Evolutionary conservation across 2,329 filamentous ascomycete genomes (phyloP), one percentile per base, ranked within the genome.

Genomic region (Claviceps capensis): DNA sequence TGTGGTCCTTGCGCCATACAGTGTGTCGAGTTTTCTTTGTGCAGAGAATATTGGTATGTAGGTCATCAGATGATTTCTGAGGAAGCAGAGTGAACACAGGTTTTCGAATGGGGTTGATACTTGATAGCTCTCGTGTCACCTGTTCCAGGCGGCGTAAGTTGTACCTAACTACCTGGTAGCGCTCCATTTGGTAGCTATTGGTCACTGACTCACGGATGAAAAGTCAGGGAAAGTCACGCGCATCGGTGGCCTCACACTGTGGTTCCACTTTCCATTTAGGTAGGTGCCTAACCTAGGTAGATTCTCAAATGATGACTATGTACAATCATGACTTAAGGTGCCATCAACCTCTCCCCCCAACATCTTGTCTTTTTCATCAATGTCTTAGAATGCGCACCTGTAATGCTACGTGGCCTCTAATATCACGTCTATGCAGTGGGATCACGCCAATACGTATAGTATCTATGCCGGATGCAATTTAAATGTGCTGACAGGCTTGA

Each of bases 121-220:
- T 64, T 60, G 34, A 54, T 55, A 64, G 60, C 61, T 47, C 34
- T 64, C 56, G 59, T 58, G 57, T 53, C 52, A 55, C 57, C 65
- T 64, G 56, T 49, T 63, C 63, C 60, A 46, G 65, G 67, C 55
- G 55, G 67, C 68, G 43, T 34, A 26, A 44, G 42, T 23, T 9
- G 6, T 44, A 44, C 19, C 13, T 43, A 43, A 9, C 9, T 43
- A 22, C 40, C 3, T 40, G 16, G n/a, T 7, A 17, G 16, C 4
- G 40, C 17, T 17, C 40, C n/a, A 17, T 17, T 17, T 19, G 30
- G 30, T 34, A 34, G 30, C 9, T 34, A 34, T 34, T 34, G 30
- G 30, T 34, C 30, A 34, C 30, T 34, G 9, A 34, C 16, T 17
- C 40, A n/a, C 40, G 1, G 17, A 42, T 9, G 17, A n/a, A 36